These are phyloP conservation scores for Immersiporthe knoxdaviesiana DNA, from an alignment of 2,329 filamentous ascomycete species.

Conservation along the genomic window DNA sequence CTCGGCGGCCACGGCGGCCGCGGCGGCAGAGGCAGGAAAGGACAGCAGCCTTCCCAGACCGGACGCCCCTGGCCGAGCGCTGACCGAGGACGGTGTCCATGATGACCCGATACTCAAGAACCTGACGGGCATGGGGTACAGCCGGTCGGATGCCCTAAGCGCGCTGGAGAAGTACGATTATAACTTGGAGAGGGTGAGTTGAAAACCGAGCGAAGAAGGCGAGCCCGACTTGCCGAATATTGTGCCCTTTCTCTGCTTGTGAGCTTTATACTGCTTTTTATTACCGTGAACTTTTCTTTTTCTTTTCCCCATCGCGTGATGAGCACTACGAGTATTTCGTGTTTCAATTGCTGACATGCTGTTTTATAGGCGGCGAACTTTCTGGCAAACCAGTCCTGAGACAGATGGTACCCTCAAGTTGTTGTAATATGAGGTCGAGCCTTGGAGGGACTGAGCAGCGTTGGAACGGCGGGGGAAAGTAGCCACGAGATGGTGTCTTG, in stretches of 20 bases:
- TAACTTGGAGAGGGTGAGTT: conserved; percentile 86
- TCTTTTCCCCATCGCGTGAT: neutral
- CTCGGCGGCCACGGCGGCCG: conserved; percentile 22
- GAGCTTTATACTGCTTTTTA: neutral
- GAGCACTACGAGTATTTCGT: conserved; percentile 2
- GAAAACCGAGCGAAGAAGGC: neutral
- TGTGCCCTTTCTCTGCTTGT: neutral
- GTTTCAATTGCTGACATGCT: conserved; percentile 28
- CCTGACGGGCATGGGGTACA: conserved; percentile 87
- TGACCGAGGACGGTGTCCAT: conserved; percentile 75
- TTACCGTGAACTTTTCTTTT: neutral
- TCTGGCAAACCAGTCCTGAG: conserved; percentile 57
- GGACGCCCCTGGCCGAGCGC: conserved; percentile 59
- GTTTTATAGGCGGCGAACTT: conserved; percentile 55
- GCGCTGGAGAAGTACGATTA: conserved; percentile 96
- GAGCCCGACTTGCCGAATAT: neutral
- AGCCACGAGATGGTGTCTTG: neutral
- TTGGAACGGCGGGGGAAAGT: neutral
- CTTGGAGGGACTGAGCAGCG: neutral
- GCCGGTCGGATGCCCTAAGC: conserved; percentile 70
- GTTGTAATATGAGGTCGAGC: neutral
- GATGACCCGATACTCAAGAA: conserved; percentile 92
- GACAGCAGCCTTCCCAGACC: conserved; percentile 31
- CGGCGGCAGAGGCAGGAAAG: conserved; percentile 35
- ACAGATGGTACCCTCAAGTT: neutral